phyloP scores from a whole-genome alignment of 768 basidiomycete genomes.

The Imleria badia region DNA sequence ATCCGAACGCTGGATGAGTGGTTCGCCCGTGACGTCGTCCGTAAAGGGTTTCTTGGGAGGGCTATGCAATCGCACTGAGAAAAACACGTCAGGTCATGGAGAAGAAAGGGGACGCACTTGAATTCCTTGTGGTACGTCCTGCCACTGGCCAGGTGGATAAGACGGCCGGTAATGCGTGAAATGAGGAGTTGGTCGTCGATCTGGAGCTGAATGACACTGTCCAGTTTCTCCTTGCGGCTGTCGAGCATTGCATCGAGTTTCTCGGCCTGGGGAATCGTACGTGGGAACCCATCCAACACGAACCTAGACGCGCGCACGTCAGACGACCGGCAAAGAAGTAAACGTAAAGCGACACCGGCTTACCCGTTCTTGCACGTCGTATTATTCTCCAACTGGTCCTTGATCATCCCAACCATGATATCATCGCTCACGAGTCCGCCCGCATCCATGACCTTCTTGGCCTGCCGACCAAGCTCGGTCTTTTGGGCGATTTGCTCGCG shows the following conservation, averaged over 20 bases:
- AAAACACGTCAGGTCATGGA: constrained; percentile 5
- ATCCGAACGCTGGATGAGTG: constrained; percentile 94
- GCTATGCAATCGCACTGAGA: constrained; percentile 42
- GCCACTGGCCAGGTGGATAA: constrained; percentile 88
- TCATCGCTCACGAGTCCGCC: constrained; percentile 96
- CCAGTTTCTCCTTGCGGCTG: constrained; percentile 79
- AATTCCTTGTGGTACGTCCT: constrained; percentile 95
- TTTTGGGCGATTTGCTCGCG: constrained; percentile 88
- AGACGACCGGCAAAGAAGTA: not conserved
- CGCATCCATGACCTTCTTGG: constrained; percentile 97
- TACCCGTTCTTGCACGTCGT: constrained; percentile 93
- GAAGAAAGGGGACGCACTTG: constrained; percentile 56
- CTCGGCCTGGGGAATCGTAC: constrained; percentile 94
- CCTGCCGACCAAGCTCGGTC: constrained; percentile 84
- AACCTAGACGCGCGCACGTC: constrained; percentile 53
- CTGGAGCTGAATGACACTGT: constrained; percentile 88
- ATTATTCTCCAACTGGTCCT: constrained; percentile 93
- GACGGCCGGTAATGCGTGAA: constrained; percentile 94
- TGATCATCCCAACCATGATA: constrained; percentile 97
- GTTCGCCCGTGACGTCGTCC: constrained; percentile 95
- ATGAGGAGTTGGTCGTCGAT: constrained; percentile 96
- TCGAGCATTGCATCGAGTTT: constrained; percentile 93
- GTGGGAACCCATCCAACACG: constrained; percentile 98
- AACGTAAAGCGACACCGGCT: constrained; percentile 33
- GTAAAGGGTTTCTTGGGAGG: constrained; percentile 95